Percentiles rank a stretch among this genome's conserved stretches.
phyloP scores from a whole-genome alignment of 2,329 filamentous ascomycete species.

The Penicillium sp. region DNA sequence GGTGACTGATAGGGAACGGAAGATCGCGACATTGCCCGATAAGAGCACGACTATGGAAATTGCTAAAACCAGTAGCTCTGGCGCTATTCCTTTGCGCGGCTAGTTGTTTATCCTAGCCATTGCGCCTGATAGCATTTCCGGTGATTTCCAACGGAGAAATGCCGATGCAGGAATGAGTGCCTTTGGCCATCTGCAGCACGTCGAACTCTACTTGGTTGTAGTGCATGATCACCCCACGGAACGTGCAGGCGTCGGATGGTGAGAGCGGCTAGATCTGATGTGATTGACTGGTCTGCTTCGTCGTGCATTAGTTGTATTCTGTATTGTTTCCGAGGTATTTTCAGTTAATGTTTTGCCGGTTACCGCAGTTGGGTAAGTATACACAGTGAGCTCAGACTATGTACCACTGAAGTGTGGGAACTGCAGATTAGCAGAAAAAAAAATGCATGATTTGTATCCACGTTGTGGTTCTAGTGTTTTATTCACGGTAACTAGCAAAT shows the following conservation, averaged over 20 bases:
- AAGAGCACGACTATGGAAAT: constrained; percentile 7
- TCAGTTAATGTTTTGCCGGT: background rate
- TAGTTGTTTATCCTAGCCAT: background rate
- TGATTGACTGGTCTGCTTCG: constrained; percentile 19
- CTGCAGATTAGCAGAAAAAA: too few relatives aligned
- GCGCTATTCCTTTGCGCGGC: background rate
- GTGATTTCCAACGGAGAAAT: constrained; percentile 16
- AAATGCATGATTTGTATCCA: background rate
- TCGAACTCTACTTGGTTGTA: constrained; percentile 17
- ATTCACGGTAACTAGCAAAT: too few relatives aligned
- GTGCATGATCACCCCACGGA: constrained; percentile 18
- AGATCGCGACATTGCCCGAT: constrained; percentile 15
- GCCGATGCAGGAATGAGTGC: constrained; percentile 10
- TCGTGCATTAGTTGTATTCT: constrained; percentile 24
- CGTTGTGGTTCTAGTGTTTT: too few relatives aligned
- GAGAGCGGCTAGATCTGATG: constrained; percentile 21
- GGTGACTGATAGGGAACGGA: constrained; percentile 6
- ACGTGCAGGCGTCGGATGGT: constrained; percentile 17
- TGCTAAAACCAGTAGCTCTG: background rate
- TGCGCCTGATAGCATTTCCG: constrained; percentile 5
- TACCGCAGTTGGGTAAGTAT: background rate
- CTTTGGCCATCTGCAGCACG: constrained; percentile 7
- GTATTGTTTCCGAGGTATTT: background rate
- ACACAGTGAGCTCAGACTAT: background rate
- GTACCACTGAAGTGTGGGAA: background rate